Evolutionary conservation across 2,329 filamentous ascomycete species (phyloP).

Genomic region (Exserohilum rostratum): DNA sequence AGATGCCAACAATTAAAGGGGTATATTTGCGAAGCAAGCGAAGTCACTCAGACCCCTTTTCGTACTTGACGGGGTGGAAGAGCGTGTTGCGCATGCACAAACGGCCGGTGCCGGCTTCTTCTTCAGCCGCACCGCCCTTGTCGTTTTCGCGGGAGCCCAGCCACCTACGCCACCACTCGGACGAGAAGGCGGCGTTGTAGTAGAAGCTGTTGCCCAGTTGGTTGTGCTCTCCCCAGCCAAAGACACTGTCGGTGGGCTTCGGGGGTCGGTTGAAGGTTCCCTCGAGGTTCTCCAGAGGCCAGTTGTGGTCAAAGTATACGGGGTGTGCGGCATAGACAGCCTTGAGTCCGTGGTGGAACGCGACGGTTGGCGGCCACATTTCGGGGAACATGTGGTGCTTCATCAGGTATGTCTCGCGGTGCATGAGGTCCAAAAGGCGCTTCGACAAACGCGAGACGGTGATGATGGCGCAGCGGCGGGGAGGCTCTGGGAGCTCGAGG

Average conservation of each 20-base stretch:
- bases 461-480: slow-evolving; percentile 77
- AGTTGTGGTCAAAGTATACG: slow-evolving; percentile 78
- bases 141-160: slow-evolving; percentile 56
- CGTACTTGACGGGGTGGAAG: slow-evolving; percentile 58
- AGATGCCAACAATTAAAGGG: slow-evolving; percentile 31
- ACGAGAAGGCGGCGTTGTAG: slow-evolving; percentile 57
- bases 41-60: slow-evolving; percentile 48
- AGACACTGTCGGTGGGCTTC: slow-evolving; percentile 54
- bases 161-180: slow-evolving; percentile 58
- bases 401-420: slow-evolving; percentile 73
- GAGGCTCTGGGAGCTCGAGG: slow-evolving; percentile 61
- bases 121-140: slow-evolving; percentile 48
- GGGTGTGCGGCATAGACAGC: slow-evolving; percentile 79
- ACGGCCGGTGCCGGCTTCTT: slow-evolving; percentile 54
- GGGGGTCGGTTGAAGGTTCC: slow-evolving; percentile 57
- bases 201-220: slow-evolving; percentile 58
- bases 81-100: slow-evolving; percentile 55
- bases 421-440: slow-evolving; percentile 75
- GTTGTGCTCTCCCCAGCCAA: slow-evolving; percentile 60
- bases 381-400: slow-evolving; percentile 77
- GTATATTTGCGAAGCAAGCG: slow-evolving; percentile 24
- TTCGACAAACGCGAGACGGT: slow-evolving; percentile 77
- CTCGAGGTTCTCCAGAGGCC: slow-evolving; percentile 59
- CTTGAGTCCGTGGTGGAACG: slow-evolving; percentile 79
- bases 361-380: slow-evolving; percentile 76